Base-by-base conservation (phyloP, 805 yeast genomes). In the Pichia thaimueangensis region DNA sequence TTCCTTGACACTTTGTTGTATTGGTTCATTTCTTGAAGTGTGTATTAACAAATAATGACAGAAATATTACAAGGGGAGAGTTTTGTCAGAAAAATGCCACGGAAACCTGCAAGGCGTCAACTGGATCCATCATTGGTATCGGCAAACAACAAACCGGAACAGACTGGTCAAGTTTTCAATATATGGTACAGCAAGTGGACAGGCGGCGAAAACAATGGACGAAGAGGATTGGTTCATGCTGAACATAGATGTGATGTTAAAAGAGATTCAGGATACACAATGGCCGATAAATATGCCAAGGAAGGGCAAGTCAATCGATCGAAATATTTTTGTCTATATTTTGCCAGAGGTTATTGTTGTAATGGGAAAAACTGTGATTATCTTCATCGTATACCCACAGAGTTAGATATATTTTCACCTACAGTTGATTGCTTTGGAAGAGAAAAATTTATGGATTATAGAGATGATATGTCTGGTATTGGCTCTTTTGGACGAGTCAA, bases 401-500 rank as follows among this genome's bases (percentile, higher is more conserved):
- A 69, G 0, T 55, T 60, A 6, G 96, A 89, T 54, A 60, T 68
- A 30, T 69, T 69, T 35, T 71, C 79, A 2, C 71, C 81, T 2
- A 77, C 87, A 0, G 70, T 77, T 21, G 98, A 91, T 62, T 89
- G 97, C 55, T 91, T 91, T 68, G 97, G 97, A 2, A 67, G 98
- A 45, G 95, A 86, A 55, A 86, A 84, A 59, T 82, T 82, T 48
- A 69, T 83, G 1, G 83, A 78, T 37, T 86, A 86, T 54, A 67
- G 88, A 51, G 96, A 91, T 50, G 97, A 91, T 62, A 88, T 88
- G 96, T 78, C 83, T 23, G 98, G 98, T 27, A 82, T 88, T 3
- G 98, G 97, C 0, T 79, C 86, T 20, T 80, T 91, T 57, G 70
- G 74, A 51, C 64, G 69, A 29, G 67, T 68, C n/a, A 89, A 88